Evolutionary conservation across 306 rosid species (phyloP).

Genomic region (Trifolium subterraneum): DNA sequence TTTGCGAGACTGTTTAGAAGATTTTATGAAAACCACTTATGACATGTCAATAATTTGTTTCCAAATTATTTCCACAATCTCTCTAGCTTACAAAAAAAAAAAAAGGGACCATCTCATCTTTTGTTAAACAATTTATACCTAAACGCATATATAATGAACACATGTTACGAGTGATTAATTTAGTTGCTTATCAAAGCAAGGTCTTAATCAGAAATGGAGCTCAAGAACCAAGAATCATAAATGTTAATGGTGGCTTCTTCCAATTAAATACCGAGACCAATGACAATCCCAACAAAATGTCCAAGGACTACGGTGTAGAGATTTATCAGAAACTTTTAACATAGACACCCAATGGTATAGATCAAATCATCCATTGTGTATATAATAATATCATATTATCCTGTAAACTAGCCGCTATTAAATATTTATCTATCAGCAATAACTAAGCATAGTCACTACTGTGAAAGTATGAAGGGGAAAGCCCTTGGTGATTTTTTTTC

Average conservation of each 20-base stretch:
- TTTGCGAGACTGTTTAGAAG: background rate
- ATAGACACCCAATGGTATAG: slow-evolving; percentile 8
- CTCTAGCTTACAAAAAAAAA: background rate
- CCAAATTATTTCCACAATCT: background rate
- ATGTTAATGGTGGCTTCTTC: background rate
- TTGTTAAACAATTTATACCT: background rate
- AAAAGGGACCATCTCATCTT: background rate
- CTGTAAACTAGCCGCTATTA: background rate
- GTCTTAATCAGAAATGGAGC: background rate
- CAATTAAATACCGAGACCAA: background rate
- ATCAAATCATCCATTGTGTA: slow-evolving; percentile 9
- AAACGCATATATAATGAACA: background rate
- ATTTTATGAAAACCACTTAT: background rate
- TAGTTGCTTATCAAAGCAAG: background rate
- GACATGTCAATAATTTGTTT: background rate
- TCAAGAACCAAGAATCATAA: background rate
- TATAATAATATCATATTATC: slow-evolving; percentile 17
- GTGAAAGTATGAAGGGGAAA: slow-evolving; percentile 21
- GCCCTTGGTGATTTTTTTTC: background rate
- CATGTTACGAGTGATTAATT: background rate
- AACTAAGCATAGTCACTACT: slow-evolving; percentile 26
- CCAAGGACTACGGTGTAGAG: background rate
- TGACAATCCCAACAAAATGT: slow-evolving; percentile 12
- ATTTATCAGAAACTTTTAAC: background rate
- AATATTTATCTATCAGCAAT: slow-evolving; percentile 37